These are phyloP conservation scores for Lasiodiplodia gonubiensis DNA, from an alignment of 2,329 filamentous ascomycete species.

Conservation along the genomic window DNA sequence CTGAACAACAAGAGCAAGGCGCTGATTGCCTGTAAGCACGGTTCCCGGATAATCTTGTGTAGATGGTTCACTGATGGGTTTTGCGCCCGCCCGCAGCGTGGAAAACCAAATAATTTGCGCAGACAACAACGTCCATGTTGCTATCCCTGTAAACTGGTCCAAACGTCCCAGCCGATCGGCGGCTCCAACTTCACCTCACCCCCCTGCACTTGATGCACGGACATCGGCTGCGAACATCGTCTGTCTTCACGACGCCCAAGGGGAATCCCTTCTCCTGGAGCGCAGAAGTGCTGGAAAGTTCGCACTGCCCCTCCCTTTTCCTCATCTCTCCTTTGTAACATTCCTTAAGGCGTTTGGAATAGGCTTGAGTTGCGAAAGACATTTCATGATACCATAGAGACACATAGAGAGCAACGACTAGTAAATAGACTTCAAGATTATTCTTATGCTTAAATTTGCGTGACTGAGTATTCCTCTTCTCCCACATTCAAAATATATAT, in stretches of 20 bases:
- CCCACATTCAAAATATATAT: not conserved
- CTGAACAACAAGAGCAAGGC: slow-evolving; percentile 5
- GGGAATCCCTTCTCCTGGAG: not conserved
- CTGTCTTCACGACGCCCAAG: not conserved
- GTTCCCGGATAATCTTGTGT: not conserved
- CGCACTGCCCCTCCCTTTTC: not conserved
- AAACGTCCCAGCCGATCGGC: not conserved
- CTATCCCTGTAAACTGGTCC: not conserved
- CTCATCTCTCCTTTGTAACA: not conserved
- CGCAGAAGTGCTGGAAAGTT: not conserved
- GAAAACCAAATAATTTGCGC: not conserved
- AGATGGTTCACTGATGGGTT: too few relatives aligned
- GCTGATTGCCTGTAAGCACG: not conserved
- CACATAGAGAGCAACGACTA: too few relatives aligned
- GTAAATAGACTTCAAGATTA: too few relatives aligned
- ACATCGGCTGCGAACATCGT: not conserved
- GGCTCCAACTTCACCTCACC: not conserved
- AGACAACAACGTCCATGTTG: not conserved
- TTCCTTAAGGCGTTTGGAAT: too few relatives aligned
- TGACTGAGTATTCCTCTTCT: not conserved
- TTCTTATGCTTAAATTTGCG: too few relatives aligned
- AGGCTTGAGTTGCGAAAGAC: too few relatives aligned
- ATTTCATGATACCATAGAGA: too few relatives aligned
- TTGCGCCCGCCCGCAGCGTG: not conserved
- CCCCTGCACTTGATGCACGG: not conserved